These are phyloP conservation scores for Coemansia sp. DNA, from an alignment of 192 early-diverging fungal species.

Conservation along the genomic window DNA sequence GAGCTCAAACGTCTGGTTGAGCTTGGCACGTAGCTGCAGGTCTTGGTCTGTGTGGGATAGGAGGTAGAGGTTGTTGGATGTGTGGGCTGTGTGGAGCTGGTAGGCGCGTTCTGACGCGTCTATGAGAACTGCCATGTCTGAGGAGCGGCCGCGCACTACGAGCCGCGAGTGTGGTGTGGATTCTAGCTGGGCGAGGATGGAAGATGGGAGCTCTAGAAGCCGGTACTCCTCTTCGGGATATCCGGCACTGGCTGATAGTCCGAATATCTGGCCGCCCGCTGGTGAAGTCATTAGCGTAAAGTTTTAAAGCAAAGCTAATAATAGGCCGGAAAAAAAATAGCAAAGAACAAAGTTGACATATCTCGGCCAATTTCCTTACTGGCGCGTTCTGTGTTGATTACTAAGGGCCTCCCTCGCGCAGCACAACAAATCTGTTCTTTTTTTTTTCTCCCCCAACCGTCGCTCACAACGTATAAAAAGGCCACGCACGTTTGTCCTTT, in stretches of 20 bases:
- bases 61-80: constrained; percentile 50
- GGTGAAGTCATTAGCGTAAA: constrained; percentile 1
- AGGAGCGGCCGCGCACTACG: constrained; percentile 33
- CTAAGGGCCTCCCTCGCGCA: neutral
- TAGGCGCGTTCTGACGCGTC: constrained; percentile 28
- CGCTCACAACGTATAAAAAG: neutral
- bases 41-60: constrained; percentile 5
- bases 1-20: constrained; percentile 51
- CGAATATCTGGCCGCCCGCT: neutral
- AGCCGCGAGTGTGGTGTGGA: constrained; percentile 2
- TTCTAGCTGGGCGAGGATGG: constrained; percentile 37
- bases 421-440: neutral
- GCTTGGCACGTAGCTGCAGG: constrained; percentile 27
- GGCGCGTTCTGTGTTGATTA: neutral
- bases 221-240: constrained; percentile 41
- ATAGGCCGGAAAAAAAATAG: neutral
- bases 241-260: constrained; percentile 37
- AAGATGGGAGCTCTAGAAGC: constrained; percentile 40
- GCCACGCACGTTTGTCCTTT: neutral
- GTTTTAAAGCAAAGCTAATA: neutral
- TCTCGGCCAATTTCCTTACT: neutral
- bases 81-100: constrained; percentile 43
- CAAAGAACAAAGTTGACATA: neutral
- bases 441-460: neutral
- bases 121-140: constrained; percentile 32